Evolutionary conservation across 2,329 filamentous ascomycete species (phyloP).

Genomic region (Diaporthe sp.): DNA sequence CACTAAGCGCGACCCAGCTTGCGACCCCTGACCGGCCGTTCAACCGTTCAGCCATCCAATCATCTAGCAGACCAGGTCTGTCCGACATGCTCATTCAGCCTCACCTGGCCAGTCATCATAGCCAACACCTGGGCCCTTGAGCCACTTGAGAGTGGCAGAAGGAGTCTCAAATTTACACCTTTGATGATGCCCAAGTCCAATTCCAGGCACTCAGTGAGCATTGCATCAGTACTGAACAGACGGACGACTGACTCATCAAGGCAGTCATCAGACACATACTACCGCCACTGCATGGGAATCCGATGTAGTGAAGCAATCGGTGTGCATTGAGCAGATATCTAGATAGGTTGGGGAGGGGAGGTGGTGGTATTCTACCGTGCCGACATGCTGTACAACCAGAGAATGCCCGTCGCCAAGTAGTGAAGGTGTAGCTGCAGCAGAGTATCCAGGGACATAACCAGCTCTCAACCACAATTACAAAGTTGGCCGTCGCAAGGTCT

Average conservation of each 20-base stretch:
- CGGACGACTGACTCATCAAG: conserved; percentile 10
- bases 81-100: conserved; percentile 34
- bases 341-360: neutral
- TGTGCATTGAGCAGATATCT: conserved; percentile 15
- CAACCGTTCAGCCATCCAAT: conserved; percentile 8
- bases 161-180: neutral
- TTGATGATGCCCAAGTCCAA: too few relatives aligned
- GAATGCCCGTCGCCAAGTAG: conserved; percentile 11
- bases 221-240: neutral
- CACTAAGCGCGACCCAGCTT: conserved; percentile 17
- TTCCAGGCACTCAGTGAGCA: neutral
- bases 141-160: neutral
- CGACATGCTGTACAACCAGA: neutral
- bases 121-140: neutral
- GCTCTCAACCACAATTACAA: conserved; percentile 1
- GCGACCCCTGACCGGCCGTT: conserved; percentile 22
- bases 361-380: neutral
- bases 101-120: conserved; percentile 32
- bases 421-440: conserved; percentile 10
- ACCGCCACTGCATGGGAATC: neutral
- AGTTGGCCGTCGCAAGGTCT: neutral
- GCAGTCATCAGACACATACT: neutral
- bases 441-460: conserved; percentile 9
- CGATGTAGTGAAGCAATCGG: neutral
- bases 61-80: neutral